Conservation (phyloP, 495 filamentous ascomycete species). For the Neurospora cerealis region DNA sequence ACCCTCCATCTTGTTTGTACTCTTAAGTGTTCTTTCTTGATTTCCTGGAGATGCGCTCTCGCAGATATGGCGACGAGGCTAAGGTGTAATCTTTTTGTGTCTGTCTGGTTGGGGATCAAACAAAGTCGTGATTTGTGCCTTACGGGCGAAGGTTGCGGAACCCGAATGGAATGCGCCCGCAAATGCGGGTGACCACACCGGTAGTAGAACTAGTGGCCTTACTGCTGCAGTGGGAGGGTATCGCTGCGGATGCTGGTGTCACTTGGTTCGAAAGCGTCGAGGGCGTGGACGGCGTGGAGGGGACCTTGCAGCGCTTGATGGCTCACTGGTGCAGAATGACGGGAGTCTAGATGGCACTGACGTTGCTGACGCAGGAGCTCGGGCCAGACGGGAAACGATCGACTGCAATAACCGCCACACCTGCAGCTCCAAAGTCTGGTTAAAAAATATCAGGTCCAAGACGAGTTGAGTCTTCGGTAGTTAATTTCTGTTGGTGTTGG, state of each 20-base stretch:
- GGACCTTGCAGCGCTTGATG: background rate
- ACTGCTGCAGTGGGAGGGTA: background rate
- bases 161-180: background rate
- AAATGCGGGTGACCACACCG: background rate
- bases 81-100: background rate
- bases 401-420: slow-evolving; percentile 2
- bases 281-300: background rate
- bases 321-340: background rate
- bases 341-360: background rate
- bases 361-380: slow-evolving; percentile 17
- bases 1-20: slow-evolving; percentile 12
- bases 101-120: background rate
- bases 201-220: background rate
- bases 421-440: background rate
- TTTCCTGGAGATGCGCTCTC: background rate
- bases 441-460: background rate
- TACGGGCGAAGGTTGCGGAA: background rate
- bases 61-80: background rate
- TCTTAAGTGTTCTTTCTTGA: background rate
- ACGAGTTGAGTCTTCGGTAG: background rate
- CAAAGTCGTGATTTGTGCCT: background rate
- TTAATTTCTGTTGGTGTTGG: background rate
- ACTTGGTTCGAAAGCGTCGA: background rate
- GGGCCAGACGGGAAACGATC: slow-evolving; percentile 17
- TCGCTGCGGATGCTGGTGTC: background rate